Evolutionary conservation across 306 rosid species (phyloP).

Genomic region (Canavalia ensiformis): DNA sequence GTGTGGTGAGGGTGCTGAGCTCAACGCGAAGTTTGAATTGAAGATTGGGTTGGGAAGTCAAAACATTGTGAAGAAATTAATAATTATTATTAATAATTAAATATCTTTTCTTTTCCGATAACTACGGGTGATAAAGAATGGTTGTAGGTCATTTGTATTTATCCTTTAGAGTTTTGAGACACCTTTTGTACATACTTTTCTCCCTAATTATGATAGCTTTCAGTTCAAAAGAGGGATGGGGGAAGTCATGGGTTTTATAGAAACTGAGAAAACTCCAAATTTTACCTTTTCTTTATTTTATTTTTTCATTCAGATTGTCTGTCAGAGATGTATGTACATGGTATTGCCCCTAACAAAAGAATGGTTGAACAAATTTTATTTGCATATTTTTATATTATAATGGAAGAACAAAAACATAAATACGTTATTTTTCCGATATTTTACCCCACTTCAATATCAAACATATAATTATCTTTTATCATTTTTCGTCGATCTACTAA

Average conservation of each 20-base stretch:
- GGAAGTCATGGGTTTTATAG: background rate
- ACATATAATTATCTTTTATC: background rate
- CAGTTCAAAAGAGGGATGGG: background rate
- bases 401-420: no score
- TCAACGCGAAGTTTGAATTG: constrained; percentile 53
- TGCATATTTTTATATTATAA: background rate
- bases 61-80: background rate
- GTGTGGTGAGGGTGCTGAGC: constrained; percentile 33
- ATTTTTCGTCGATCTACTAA: background rate
- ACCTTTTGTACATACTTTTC: background rate
- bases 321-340: background rate
- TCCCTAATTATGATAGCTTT: background rate
- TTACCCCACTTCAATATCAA: no score
- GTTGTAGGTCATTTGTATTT: background rate
- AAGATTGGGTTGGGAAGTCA: background rate
- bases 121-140: background rate
- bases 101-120: background rate
- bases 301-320: no score
- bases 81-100: background rate
- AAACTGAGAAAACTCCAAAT: background rate
- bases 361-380: background rate
- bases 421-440: background rate
- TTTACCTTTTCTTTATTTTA: background rate
- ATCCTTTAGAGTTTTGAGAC: background rate
- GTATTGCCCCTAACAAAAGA: background rate